Percentiles rank a stretch among this genome's conserved stretches.
These are phyloP conservation scores for Termitomyces eurrhizus DNA, from an alignment of 768 basidiomycete genomes.

Conservation along the genomic window DNA sequence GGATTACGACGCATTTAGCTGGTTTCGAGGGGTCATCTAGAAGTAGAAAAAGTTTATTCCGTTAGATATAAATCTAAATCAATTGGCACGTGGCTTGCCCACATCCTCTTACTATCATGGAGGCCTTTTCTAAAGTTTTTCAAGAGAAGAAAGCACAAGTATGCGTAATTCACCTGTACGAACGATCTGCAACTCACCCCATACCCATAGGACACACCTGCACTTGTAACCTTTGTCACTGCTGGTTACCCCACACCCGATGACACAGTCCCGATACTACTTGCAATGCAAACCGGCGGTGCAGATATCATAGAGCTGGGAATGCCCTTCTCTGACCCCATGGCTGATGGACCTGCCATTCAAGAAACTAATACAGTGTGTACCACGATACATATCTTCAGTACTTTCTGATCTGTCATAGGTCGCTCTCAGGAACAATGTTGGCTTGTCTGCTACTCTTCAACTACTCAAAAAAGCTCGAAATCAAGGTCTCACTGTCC, in stretches of 20 bases:
- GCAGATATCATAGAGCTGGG: slow-evolving; percentile 95
- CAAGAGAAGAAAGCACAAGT: slow-evolving; percentile 60
- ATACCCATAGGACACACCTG: slow-evolving; percentile 45
- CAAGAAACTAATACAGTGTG: slow-evolving; percentile 91
- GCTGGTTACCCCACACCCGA: slow-evolving; percentile 82
- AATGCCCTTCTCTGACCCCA: slow-evolving; percentile 94
- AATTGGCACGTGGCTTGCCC: slow-evolving; percentile 22
- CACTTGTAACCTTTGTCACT: slow-evolving; percentile 86
- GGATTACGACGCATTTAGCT: background rate
- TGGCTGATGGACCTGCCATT: slow-evolving; percentile 92
- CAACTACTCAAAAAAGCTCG: slow-evolving; percentile 76
- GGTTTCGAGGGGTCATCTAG: too few relatives aligned
- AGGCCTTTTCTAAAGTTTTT: slow-evolving; percentile 45
- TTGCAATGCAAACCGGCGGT: slow-evolving; percentile 92
- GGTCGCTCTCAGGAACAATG: slow-evolving; percentile 80
- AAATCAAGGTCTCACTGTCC: slow-evolving; percentile 73
- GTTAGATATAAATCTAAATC: background rate
- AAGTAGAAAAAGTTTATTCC: background rate
- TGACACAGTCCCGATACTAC: slow-evolving; percentile 82
- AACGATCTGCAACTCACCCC: background rate
- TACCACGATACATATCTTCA: slow-evolving; percentile 8
- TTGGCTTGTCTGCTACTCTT: slow-evolving; percentile 75
- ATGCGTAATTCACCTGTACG: slow-evolving; percentile 1
- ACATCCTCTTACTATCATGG: slow-evolving; percentile 33
- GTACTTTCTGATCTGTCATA: slow-evolving; percentile 27